phyloP scores from a whole-genome alignment of 2,329 filamentous ascomycete species.

The Apiospora koreana region DNA sequence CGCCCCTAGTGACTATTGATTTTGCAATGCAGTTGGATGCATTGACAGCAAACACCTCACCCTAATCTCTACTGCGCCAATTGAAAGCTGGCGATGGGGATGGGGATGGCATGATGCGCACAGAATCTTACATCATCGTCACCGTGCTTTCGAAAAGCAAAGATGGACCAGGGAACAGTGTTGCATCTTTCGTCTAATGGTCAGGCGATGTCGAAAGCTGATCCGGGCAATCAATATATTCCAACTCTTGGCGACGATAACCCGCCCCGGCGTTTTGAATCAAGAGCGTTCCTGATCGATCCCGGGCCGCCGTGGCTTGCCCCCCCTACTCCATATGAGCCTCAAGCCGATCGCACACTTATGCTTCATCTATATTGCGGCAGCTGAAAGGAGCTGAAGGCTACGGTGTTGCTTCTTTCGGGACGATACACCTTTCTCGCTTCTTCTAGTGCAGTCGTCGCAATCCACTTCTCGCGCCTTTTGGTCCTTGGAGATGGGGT shows the following conservation, averaged over 20 bases:
- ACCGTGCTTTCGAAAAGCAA: neutral
- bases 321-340: neutral
- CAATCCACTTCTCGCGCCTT: neutral
- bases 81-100: neutral
- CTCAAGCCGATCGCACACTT: neutral
- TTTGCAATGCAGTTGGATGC: neutral
- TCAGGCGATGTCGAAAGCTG: neutral
- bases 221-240: neutral
- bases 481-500: neutral
- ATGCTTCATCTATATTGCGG: slow-evolving; percentile 1
- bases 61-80: neutral
- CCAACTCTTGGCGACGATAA: neutral
- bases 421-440: neutral
- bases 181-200: neutral
- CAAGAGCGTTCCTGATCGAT: neutral
- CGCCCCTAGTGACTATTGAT: neutral
- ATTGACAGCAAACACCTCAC: neutral
- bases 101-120: neutral
- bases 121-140: neutral
- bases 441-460: neutral
- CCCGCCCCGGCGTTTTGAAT: neutral
- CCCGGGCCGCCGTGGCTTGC: neutral
- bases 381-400: neutral
- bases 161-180: neutral
- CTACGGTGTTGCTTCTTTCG: slow-evolving; percentile 4